Percentiles rank a stretch among this genome's conserved stretches.
Conservation (phyloP, 176 grass and related monocot genomes). For the Dactylis glomerata region DNA sequence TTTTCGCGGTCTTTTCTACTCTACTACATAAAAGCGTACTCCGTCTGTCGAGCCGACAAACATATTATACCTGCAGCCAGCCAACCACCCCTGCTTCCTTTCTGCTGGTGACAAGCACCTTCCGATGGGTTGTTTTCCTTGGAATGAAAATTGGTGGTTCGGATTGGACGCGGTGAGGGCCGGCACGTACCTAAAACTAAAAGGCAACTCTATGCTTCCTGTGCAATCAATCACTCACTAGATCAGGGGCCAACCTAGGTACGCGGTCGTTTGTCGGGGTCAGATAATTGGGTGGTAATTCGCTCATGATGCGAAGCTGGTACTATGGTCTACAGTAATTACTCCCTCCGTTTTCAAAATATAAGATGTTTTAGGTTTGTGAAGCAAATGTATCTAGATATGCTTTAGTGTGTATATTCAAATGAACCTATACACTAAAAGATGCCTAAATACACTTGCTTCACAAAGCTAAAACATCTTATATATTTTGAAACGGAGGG, state of each 20-base stretch:
- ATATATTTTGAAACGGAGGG: too few relatives aligned
- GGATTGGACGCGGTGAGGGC: background rate
- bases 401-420: too few relatives aligned
- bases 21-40: background rate
- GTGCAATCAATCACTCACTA: background rate
- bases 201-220: background rate
- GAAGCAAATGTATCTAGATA: too few relatives aligned
- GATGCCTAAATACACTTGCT: too few relatives aligned
- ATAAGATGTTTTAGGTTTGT: too few relatives aligned
- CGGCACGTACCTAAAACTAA: background rate
- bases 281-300: background rate
- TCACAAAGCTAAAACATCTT: too few relatives aligned
- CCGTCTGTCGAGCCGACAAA: background rate
- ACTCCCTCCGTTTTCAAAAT: too few relatives aligned
- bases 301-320: background rate
- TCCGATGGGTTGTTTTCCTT: background rate
- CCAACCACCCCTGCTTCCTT: background rate
- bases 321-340: too few relatives aligned
- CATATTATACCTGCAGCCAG: background rate
- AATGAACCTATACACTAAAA: too few relatives aligned
- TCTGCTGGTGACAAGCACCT: background rate
- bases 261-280: background rate
- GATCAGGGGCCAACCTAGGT: background rate
- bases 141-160: background rate
- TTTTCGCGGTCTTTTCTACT: background rate